Evolutionary conservation across 2,329 filamentous ascomycete genomes (phyloP).

Genomic region (Mollisiaceae sp.): DNA sequence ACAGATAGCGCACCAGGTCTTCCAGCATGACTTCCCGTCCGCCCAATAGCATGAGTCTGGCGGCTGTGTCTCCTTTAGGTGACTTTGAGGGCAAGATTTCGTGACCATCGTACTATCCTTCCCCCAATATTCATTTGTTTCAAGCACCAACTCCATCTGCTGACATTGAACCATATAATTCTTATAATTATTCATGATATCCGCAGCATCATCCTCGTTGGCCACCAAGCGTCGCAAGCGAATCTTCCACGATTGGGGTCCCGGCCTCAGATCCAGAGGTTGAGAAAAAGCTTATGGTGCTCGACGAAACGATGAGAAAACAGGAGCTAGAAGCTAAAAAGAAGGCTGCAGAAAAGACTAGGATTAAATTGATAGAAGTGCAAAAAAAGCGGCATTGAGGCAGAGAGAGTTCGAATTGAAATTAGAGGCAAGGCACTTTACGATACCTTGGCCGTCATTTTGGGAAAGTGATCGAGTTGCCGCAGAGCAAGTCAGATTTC

Average conservation of each 20-base stretch:
- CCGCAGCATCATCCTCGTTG: conserved; percentile 36
- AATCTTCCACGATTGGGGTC: conserved; percentile 30
- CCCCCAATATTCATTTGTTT: no score
- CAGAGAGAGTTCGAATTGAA: no score
- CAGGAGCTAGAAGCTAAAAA: conserved; percentile 53
- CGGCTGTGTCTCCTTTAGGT: no score
- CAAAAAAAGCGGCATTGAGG: no score
- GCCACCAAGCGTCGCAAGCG: conserved; percentile 34
- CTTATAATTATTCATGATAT: conserved; percentile 15
- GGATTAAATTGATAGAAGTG: no score
- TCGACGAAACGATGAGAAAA: conserved; percentile 58
- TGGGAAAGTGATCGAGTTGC: no score
- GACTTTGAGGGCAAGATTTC: no score
- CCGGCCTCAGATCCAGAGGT: conserved; percentile 33
- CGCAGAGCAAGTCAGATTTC: no score
- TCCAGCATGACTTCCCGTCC: background rate
- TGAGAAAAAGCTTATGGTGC: conserved; percentile 64
- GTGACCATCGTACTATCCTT: no score
- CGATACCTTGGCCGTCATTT: no score
- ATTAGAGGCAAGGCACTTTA: no score
- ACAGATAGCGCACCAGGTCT: background rate
- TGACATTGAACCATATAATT: background rate
- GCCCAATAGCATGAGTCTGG: background rate
- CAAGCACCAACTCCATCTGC: background rate
- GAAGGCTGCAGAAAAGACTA: background rate